Evolutionary conservation across 2,329 filamentous ascomycete genomes (phyloP), one percentile per base, ranked within the genome.

Genomic region (Stemphylium lycopersici): DNA sequence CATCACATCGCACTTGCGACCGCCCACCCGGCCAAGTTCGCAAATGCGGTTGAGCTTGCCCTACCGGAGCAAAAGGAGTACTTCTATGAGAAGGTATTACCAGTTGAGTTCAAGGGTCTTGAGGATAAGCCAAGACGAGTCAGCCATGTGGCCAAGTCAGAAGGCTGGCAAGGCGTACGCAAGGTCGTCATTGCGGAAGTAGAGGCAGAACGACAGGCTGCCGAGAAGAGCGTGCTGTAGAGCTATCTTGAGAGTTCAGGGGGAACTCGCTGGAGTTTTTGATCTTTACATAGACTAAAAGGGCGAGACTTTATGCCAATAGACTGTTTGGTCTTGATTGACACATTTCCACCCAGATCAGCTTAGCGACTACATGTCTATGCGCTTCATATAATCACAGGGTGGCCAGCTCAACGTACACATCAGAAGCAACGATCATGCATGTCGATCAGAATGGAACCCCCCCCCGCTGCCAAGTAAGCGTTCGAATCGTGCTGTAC

Each of bases 1-100:
- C 78, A 87, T 47, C 90, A 96, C 74, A 89, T 99, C 67, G 87
- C 91, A 1, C 85, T 99, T 2, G 90, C 93, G 1, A 99, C 95
- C 2, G 95, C 95, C 2, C 95, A 99, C 76, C 93, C 95, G 0
- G 95, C 93, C 58, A 99, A 99, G 77, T 99, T 99, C 70, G 87
- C 89, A 0, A 85, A 86, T 29, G 93, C 93, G 0, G 93, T 99
- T 1, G 89, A 93, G 65, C 74, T 89, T 42, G 92, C 93, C 0
- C 80, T 98, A 55, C 83, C 86, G 60, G 84, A 84, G 7, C 82
- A 90, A 70, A 74, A 83, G n/a, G 87, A 83, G 1, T 97, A 96
- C 67, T 83, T 86, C 65, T 96, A 96, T 71, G 81, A 82, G 58
- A 84, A 88, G 59, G 89, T 98, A 1, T 81, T 96, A 49, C 93